Evolutionary conservation across 2,329 filamentous ascomycete species (phyloP), one percentile per base, ranked within the genome.

Genomic region (Eutypa lata): DNA sequence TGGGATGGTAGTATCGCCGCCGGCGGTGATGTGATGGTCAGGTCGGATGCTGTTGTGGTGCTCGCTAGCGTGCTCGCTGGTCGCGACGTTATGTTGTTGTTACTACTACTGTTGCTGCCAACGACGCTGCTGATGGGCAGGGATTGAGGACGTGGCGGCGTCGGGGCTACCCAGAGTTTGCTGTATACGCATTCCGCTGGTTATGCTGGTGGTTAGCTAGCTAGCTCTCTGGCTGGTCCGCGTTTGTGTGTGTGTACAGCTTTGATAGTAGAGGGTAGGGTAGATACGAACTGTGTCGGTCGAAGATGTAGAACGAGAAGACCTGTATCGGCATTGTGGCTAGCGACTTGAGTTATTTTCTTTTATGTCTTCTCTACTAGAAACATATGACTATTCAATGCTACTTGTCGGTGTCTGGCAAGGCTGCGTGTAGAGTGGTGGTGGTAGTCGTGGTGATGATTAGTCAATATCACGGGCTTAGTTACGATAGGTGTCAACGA

Each of bases 291-390:
- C 94, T 96, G 75, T 99, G 94, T 61, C 94, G 88, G 76, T 99
- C 94, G 71, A 99, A 99, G 69, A 99, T 97, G 80, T 96, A 96
- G 76, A 99, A 96, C 55, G 91, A 92, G 76, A 95, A 97, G 72
- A 97, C 89, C 56, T 69, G 67, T 62, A 68, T 62, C 56, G 89
- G 87, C 94, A 99, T 45, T 24, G 21, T 97, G 68, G 63, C 77
- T 71, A 61, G 26, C 26, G 5, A 10, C 6, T 31, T 48, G 51
- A 57, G 56, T 38, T 54, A n/a, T n/a, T n/a, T n/a, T n/a, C n/a
- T n/a, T n/a, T n/a, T n/a, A n/a, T n/a, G n/a, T n/a, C n/a, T n/a
- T n/a, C n/a, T n/a, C n/a, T n/a, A n/a, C n/a, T n/a, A n/a, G n/a
- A n/a, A n/a, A n/a, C n/a, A n/a, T n/a, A n/a, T n/a, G n/a, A n/a